Base-by-base conservation (phyloP, 176 grass and related monocot genomes). In the Oropetium thomaeum region DNA sequence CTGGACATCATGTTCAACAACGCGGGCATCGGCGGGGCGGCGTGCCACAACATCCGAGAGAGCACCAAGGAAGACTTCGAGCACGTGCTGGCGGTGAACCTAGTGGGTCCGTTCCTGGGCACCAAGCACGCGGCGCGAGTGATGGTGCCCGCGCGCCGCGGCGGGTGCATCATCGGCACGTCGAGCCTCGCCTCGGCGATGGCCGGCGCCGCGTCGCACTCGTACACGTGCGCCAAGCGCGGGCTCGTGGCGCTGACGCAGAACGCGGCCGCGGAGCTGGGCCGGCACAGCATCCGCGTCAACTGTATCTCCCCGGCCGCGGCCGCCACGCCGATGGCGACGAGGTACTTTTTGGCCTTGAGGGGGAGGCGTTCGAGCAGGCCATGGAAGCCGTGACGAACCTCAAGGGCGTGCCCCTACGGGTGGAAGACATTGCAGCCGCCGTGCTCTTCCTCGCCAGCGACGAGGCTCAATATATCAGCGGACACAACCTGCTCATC, bases 1-100 rank as follows among this genome's bases (percentile, higher is more conserved):
- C 92, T 96, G 22, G 88, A 96, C 67, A 55, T 96, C n/a, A 63
- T 96, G 3, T 79, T 59, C 79, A 89, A 86, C 80, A 96, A 91
- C 78, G 88, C 92, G 25, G 92, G 84, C 3, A 68, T 96, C n/a
- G n/a, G 32, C 79, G 87, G 37, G 89, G 92, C 19, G 86, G 78
- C 16, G 86, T 3, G 12, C 12, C 43, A 3, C 12, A 3, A 15
- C 43, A 0, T 15, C 14, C 43, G 12, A 4, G 43, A 45, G 43
- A 15, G 12, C 12, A 2, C 43, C 41, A 10, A 43, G 7, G 41
- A 9, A 11, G 41, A 15, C 43, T 85, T 96, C 72, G 84, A 80
- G 62, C 76, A 52, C 58, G 92, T 96, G 16, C 42, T 81, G 47
- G 41, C 43, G 37, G 79, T 87, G 10, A 82, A 87, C 63, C 27